phyloP scores from a whole-genome alignment of 129 eudicot genomes.

The Calendula officinalis region DNA sequence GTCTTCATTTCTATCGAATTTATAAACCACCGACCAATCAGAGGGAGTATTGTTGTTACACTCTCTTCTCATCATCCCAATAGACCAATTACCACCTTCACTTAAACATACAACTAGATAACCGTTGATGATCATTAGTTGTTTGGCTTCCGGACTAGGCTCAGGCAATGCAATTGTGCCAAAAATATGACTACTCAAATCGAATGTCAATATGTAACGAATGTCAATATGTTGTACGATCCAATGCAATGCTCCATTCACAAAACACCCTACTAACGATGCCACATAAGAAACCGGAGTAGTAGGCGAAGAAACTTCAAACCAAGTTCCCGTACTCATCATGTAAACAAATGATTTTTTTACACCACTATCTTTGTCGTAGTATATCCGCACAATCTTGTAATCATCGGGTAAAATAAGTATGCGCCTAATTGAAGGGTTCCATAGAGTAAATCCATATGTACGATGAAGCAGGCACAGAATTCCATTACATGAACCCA shows the following conservation, averaged over 20 bases:
- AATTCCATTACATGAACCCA: constrained; percentile 17
- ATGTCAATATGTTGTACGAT: not conserved
- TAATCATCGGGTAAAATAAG: not conserved
- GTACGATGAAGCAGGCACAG: not conserved
- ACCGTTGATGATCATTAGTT: no score
- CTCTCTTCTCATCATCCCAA: no score
- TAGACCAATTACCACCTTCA: no score
- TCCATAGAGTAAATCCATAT: not conserved
- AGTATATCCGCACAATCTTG: not conserved
- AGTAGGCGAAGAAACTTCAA: not conserved
- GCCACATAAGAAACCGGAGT: not conserved
- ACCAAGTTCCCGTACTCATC: not conserved
- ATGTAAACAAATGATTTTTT: not conserved
- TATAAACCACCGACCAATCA: no score
- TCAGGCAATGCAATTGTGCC: no score
- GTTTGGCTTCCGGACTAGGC: no score
- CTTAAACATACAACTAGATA: no score
- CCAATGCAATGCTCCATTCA: constrained; percentile 9
- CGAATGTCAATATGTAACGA: not conserved
- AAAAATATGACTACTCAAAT: not conserved
- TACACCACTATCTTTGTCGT: no score
- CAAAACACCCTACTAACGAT: not conserved
- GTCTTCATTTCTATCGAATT: no score
- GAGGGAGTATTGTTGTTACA: no score
- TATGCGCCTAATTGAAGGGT: constrained; percentile 9